These are phyloP conservation scores for Thalassiosira ordinaria DNA, from an alignment of 352 stramenopile genomes.

Conservation along the genomic window DNA sequence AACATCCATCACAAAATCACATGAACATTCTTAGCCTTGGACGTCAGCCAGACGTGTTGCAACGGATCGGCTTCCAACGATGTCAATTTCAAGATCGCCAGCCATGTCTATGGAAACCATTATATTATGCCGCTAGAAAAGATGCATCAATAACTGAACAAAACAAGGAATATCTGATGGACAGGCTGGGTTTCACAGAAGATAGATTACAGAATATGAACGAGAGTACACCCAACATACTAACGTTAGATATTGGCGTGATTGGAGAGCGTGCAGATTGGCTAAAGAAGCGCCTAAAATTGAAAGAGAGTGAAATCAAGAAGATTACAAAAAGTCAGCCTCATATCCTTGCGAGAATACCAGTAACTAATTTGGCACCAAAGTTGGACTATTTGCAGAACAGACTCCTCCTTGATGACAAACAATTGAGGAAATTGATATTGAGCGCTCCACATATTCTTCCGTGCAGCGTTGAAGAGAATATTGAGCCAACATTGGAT, in stretches of 20 bases:
- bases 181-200: neutral
- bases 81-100: too few relatives aligned
- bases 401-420: conserved; percentile 9
- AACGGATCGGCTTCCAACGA: too few relatives aligned
- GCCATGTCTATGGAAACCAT: neutral
- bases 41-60: too few relatives aligned
- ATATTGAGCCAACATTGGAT: conserved; percentile 20
- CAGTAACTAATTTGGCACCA: conserved; percentile 6
- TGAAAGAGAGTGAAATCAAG: conserved; percentile 7
- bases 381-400: conserved; percentile 21
- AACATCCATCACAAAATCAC: too few relatives aligned
- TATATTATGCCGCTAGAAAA: conserved; percentile 6
- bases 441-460: conserved; percentile 19
- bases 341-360: conserved; percentile 1
- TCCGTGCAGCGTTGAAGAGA: neutral
- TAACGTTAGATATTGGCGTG: conserved; percentile 18
- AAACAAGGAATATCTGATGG: conserved; percentile 9
- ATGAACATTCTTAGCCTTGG: too few relatives aligned
- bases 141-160: neutral
- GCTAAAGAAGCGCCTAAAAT: conserved; percentile 21
- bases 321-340: conserved; percentile 10
- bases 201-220: conserved; percentile 4
- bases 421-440: conserved; percentile 22
- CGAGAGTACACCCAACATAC: conserved; percentile 10
- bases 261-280: conserved; percentile 19